Percentiles rank a stretch among this genome's conserved stretches.
Evolutionary conservation across 192 early-diverging fungal genomes (phyloP).

Genomic region (Cetraspora pellucida): DNA sequence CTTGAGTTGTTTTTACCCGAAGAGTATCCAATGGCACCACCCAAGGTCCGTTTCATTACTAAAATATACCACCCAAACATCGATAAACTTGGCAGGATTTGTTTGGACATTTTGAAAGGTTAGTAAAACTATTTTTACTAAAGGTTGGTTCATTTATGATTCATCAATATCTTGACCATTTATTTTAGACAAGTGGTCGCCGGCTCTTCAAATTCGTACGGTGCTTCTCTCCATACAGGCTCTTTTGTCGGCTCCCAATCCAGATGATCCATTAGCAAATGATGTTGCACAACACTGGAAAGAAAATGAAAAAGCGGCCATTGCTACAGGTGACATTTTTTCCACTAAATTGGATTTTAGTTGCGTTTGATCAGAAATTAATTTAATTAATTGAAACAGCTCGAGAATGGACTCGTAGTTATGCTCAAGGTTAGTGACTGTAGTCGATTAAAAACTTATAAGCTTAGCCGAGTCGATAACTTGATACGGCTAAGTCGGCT

Average conservation of each 20-base stretch:
- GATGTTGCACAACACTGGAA: slow-evolving; percentile 99
- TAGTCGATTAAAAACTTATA: too few species aligned
- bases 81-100: slow-evolving; percentile 97
- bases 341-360: background rate
- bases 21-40: slow-evolving; percentile 97
- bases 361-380: slow-evolving; percentile 15
- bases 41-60: slow-evolving; percentile 97
- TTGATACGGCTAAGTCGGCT: too few species aligned
- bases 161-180: background rate
- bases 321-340: slow-evolving; percentile 63
- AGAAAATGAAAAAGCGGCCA: slow-evolving; percentile 90
- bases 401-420: slow-evolving; percentile 50
- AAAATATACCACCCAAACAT: slow-evolving; percentile 99
- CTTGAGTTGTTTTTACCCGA: slow-evolving; percentile 96
- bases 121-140: slow-evolving; percentile 12
- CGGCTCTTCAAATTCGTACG: slow-evolving; percentile 96
- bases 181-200: slow-evolving; percentile 93
- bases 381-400: slow-evolving; percentile 35
- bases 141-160: background rate
- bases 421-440: slow-evolving; percentile 40
- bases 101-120: slow-evolving; percentile 98
- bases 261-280: slow-evolving; percentile 97
- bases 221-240: slow-evolving; percentile 97
- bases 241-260: slow-evolving; percentile 94
- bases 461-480: too few species aligned